Evolutionary conservation across 345 rosid species (phyloP), one percentile per base, ranked within the genome.

Genomic region (Gossypium mustelinum): DNA sequence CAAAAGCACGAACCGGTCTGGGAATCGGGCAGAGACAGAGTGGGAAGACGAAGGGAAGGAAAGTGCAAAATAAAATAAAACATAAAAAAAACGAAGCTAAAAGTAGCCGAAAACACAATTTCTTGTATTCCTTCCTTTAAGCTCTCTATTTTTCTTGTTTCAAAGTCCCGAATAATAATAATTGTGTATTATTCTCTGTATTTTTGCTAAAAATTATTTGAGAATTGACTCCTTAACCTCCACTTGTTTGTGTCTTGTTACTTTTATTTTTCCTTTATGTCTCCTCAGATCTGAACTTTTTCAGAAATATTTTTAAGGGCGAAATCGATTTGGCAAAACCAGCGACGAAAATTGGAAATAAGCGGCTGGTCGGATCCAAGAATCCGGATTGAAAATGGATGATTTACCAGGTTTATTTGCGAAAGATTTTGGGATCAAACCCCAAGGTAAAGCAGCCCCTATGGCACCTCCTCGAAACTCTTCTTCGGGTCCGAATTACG

Each of bases 361-460:
- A 79, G 66, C 63, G 63, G 12, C 27, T 48, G 63, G 29, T 41
- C 60, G 18, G 63, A 29, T 22, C 55, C 71, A 47, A 67, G 5
- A 71, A 50, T 68, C 64, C 41, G 39, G 1, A 22, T 47, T 68
- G 9, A 44, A 68, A 43, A 89, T 91, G 97, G 97, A 91, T 62
- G 97, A 91, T 74, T 89, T 91, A 59, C 86, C 90, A 17, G 89
- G 88, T 11, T 51, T 89, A 14, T 75, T 89, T 44, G 81, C 87
- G 17, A 83, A 87, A 24, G 97, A 91, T 81, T 86, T 84, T 70
- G 92, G 92, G 55, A 81, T 81, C 81, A 89, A 86, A 55, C 97
- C 92, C 50, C 97, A 89, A 27, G 97, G 92, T 11, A 90, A 89
- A 75, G 82, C 92, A 12, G 92, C 90, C 17, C 96, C 93, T 34